Percentiles rank a stretch among this genome's conserved stretches.
These are phyloP conservation scores for Aspergillus tanneri DNA, from an alignment of 2,329 filamentous ascomycete species.

Conservation along the genomic window DNA sequence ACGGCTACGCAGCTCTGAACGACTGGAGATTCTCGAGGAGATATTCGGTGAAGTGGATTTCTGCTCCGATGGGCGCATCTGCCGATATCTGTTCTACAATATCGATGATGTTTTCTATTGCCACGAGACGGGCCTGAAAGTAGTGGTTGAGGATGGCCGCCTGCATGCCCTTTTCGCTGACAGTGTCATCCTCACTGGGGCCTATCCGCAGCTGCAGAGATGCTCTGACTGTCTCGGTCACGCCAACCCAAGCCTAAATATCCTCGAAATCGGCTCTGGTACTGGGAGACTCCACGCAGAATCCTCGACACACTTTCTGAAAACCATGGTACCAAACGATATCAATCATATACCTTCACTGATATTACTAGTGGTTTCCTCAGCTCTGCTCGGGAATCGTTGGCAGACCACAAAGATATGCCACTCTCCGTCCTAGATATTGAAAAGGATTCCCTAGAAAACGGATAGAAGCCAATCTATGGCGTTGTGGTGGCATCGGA, in stretches of 20 bases:
- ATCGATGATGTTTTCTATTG: background rate
- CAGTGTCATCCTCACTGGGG: background rate
- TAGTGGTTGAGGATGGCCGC: background rate
- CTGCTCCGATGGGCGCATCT: too few species aligned
- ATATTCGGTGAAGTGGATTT: background rate
- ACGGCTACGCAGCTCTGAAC: too few species aligned
- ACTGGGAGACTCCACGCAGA: background rate
- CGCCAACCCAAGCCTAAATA: background rate
- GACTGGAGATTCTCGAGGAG: background rate
- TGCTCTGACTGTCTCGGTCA: background rate
- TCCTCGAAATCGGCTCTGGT: conserved; percentile 7
- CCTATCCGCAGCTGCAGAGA: background rate
- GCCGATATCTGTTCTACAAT: background rate
- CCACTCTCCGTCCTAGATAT: conserved; percentile 3
- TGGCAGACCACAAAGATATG: background rate
- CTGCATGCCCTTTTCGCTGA: background rate
- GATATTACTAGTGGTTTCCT: background rate
- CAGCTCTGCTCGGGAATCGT: background rate
- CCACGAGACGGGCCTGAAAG: background rate
- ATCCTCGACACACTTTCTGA: background rate
- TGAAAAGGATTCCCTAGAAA: conserved; percentile 1
- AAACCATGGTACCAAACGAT: background rate
- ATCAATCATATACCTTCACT: conserved; percentile 5
- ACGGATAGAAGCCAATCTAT: conserved; percentile 8
- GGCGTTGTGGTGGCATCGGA: conserved; percentile 6